A percentile compares a stretch with the other conserved stretches of the same genome.
Conservation (phyloP, 2,329 filamentous ascomycete species). For the Mollisiaceae sp. region DNA sequence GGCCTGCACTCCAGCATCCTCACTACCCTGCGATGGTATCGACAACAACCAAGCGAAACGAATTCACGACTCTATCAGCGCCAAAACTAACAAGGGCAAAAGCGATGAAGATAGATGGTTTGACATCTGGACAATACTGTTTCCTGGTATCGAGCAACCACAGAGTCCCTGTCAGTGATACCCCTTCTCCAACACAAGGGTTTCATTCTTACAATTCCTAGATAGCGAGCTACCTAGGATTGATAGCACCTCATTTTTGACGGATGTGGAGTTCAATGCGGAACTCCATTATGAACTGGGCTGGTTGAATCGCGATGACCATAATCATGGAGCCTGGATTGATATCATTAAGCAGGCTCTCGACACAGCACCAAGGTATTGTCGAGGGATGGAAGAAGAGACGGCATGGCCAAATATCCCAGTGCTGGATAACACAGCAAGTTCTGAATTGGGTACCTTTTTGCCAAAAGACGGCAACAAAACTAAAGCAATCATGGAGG, state of each 20-base stretch:
- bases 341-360: not conserved
- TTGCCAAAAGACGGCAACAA: not conserved
- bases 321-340: not conserved
- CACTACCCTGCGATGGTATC: not conserved
- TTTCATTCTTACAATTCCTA: not conserved
- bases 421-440: not conserved
- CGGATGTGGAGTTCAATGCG: not conserved
- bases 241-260: not conserved
- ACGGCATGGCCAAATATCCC: not conserved
- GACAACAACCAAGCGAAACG: not conserved
- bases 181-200: not conserved
- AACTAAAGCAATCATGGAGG: not conserved
- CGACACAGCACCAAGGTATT: not conserved
- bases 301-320: not conserved
- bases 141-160: conserved; percentile 4
- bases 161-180: not conserved
- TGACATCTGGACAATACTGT: conserved; percentile 12
- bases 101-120: conserved; percentile 8
- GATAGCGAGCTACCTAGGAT: not conserved
- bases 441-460: not conserved
- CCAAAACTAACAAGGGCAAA: not conserved
- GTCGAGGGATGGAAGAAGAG: not conserved
- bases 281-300: not conserved
- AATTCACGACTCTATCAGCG: not conserved
- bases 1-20: not conserved